Evolutionary conservation across 768 basidiomycete species (phyloP).

Genomic region (Dentipellis sp.): DNA sequence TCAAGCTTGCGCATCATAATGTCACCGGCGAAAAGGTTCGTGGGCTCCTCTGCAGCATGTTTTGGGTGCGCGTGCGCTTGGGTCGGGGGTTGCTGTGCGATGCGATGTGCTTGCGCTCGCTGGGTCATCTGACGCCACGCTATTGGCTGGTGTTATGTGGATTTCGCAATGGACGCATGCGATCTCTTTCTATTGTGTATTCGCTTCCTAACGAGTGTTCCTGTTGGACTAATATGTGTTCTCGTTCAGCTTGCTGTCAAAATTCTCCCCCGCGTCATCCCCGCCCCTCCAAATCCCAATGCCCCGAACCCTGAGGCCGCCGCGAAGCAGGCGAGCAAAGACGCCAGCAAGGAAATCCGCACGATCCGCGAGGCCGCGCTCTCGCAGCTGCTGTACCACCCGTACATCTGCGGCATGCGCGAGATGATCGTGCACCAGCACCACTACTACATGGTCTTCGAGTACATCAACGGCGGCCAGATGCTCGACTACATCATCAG

Average conservation of each 20-base stretch:
- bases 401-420: conserved; percentile 98
- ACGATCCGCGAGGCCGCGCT: conserved; percentile 94
- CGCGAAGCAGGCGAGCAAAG: conserved; percentile 77
- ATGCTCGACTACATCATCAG: conserved; percentile 99
- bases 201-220: background rate
- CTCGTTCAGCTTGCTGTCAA: conserved; percentile 84
- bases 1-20: conserved; percentile 90
- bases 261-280: conserved; percentile 84
- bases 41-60: too few species aligned
- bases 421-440: conserved; percentile 97
- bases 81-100: too few species aligned
- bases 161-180: background rate
- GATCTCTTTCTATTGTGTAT: too few species aligned
- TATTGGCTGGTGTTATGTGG: background rate
- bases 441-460: conserved; percentile 99
- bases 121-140: too few species aligned
- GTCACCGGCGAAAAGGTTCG: conserved; percentile 84
- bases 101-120: too few species aligned
- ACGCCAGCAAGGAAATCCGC: conserved; percentile 92
- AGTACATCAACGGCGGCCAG: conserved; percentile 98
- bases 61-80: too few species aligned
- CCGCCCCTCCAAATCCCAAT: conserved; percentile 40
- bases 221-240: too few species aligned
- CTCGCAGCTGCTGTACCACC: conserved; percentile 93
- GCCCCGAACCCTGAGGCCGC: conserved; percentile 44